These are phyloP conservation scores for Nakaseomyces uthaithaninus DNA, from an alignment of 1,139 yeast species.

Conservation along the genomic window DNA sequence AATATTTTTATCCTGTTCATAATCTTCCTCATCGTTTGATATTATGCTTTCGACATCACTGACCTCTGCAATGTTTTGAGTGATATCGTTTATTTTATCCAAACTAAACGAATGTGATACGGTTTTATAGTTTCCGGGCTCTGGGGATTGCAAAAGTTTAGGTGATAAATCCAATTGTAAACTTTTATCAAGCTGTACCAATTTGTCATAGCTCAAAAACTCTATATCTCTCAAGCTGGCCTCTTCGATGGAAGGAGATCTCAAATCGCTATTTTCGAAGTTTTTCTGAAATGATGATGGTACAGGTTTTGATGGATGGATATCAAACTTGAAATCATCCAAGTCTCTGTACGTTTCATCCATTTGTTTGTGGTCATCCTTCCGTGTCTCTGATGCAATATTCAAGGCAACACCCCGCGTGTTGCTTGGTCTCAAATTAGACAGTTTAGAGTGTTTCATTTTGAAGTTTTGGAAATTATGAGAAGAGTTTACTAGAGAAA, in stretches of 20 bases:
- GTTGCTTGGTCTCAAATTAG: conserved; percentile 12
- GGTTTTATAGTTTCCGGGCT: conserved; percentile 12
- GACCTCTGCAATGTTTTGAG: conserved; percentile 8
- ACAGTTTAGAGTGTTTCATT: conserved; percentile 14
- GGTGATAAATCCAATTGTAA: conserved; percentile 21
- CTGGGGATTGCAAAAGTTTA: conserved; percentile 10
- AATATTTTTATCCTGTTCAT: conserved; percentile 5
- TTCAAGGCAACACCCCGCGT: conserved; percentile 14
- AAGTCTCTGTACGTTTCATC: not conserved
- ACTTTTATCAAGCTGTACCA: conserved; percentile 21
- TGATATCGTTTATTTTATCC: conserved; percentile 10
- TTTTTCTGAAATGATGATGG: conserved; percentile 14
- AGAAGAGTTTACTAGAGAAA: not conserved
- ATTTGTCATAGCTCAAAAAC: conserved; percentile 20
- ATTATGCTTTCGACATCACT: conserved; percentile 22
- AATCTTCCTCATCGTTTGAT: conserved; percentile 14
- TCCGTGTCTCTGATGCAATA: conserved; percentile 9
- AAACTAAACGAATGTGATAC: conserved; percentile 16
- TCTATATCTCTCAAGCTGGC: conserved; percentile 22
- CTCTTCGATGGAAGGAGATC: conserved; percentile 1
- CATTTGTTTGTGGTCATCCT: not conserved
- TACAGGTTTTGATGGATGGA: conserved; percentile 4
- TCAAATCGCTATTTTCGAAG: conserved; percentile 4
- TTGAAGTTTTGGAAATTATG: conserved; percentile 13
- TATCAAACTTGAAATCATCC: conserved; percentile 3